Base-by-base conservation (phyloP, 257 asterid species). In the Primulina huaijiensis region DNA sequence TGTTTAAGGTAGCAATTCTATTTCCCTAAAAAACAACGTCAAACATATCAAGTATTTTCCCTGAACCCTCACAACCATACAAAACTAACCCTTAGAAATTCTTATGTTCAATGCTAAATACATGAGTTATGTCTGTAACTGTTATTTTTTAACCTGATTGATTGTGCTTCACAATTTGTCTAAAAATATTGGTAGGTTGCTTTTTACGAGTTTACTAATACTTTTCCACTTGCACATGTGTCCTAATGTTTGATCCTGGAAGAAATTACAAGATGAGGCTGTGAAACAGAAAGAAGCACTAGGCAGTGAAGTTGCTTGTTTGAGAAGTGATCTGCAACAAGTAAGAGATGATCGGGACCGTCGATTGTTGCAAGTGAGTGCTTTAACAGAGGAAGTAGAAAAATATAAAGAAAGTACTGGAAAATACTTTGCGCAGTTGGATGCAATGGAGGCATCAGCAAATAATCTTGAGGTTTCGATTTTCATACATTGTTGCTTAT, bases 281-380 rank as follows among this genome's bases (percentile, higher is more conserved):
- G 67, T 76, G 71, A 88, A 78, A 74, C 95, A 85, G 82, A 95
- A 89, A 76, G 95, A 95, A 81, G 74, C 83, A 52, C 72, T 94
- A 75, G 84, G 77, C 12, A 82, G 64, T 81, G 98, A 94, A 82
- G 90, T 86, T 60, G 81, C 81, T 72, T 76, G 87, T 72, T 76
- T 94, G 78, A 84, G 96, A 70, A 76, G 75, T 57, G 99, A 95
- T 70, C 35, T 92, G 72, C 95, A 85, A 64, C 92, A 84, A 88
- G 87, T 83, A 69, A 84, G 97, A 75, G 97, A 86, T 53, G 98
- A 92, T 52, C 97, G 95, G 29, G 93, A 89, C 75, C 82, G 85
- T 12, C 90, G 84, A 72, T 50, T 82, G 76, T 70, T 59, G 40
- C 89, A 81, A 60, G 96, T 82, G 64, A 83, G 84, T 78, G 73